These are phyloP conservation scores for Scedosporium minutisporum DNA, from an alignment of 2,329 filamentous ascomycete species.

Conservation along the genomic window DNA sequence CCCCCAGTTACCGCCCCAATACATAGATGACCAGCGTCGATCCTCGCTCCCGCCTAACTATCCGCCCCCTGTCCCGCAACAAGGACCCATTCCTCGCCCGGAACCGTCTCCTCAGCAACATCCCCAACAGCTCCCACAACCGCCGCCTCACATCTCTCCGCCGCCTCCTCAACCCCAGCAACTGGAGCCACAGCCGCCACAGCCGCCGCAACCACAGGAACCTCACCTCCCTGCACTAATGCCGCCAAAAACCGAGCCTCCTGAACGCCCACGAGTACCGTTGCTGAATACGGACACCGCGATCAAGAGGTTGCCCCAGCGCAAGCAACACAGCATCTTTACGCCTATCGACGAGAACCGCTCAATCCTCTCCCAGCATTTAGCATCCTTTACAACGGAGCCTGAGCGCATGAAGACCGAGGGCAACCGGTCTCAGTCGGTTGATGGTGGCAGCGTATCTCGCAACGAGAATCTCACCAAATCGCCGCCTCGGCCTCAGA, in stretches of 20 bases:
- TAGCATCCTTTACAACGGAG: slow-evolving; percentile 55
- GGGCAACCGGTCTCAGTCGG: slow-evolving; percentile 49
- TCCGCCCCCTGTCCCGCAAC: slow-evolving; percentile 42
- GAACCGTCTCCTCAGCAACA: slow-evolving; percentile 20
- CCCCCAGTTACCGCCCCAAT: slow-evolving; percentile 51
- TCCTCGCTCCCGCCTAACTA: slow-evolving; percentile 62
- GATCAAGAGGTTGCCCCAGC: slow-evolving; percentile 58
- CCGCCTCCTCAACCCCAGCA: slow-evolving; percentile 15
- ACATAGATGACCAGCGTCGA: slow-evolving; percentile 66
- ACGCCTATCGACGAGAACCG: slow-evolving; percentile 92
- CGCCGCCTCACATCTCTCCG: slow-evolving; percentile 33
- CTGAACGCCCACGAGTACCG: slow-evolving; percentile 35
- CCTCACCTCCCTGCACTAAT: slow-evolving; percentile 42
- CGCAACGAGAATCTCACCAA: slow-evolving; percentile 31
- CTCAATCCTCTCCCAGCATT: slow-evolving; percentile 79
- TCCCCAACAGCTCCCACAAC: slow-evolving; percentile 24
- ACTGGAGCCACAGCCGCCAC: slow-evolving; percentile 29
- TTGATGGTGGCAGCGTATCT: slow-evolving; percentile 50
- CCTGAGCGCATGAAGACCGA: slow-evolving; percentile 20
- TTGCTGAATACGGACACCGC: slow-evolving; percentile 40
- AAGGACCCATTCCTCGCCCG: slow-evolving; percentile 30
- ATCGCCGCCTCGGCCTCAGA: slow-evolving; percentile 46
- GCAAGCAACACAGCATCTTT: slow-evolving; percentile 87
- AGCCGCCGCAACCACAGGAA: slow-evolving; percentile 32
- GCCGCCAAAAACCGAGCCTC: slow-evolving; percentile 38